These are phyloP conservation scores for Trypanosoma scelopori DNA, from an alignment of 208 protist species.

Conservation along the genomic window DNA sequence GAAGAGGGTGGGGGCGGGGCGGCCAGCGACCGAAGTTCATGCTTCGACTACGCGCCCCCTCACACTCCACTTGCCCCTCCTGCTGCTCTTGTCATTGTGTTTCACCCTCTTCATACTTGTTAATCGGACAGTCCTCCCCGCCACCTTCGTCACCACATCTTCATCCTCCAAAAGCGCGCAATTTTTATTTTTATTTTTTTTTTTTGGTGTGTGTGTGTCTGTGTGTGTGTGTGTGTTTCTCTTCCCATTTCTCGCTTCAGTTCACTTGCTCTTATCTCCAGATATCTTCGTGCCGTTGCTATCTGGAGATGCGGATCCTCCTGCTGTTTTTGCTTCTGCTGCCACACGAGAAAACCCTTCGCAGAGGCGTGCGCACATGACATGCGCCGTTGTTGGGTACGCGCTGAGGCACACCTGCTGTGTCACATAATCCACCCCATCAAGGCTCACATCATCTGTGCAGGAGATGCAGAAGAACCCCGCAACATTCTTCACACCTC, in stretches of 20 bases:
- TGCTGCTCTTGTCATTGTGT: background rate
- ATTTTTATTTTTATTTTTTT: too few relatives aligned
- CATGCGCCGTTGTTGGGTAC: slow-evolving; percentile 76
- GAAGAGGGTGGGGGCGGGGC: background rate
- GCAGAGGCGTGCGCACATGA: slow-evolving; percentile 75
- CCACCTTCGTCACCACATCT: background rate
- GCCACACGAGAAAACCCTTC: slow-evolving; percentile 54
- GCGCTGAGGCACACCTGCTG: slow-evolving; percentile 66
- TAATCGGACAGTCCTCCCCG: background rate
- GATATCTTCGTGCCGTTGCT: background rate
- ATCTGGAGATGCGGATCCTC: too few relatives aligned
- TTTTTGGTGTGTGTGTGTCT: too few relatives aligned
- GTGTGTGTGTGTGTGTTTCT: background rate
- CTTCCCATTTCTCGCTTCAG: background rate
- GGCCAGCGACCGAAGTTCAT: background rate
- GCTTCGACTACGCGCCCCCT: background rate
- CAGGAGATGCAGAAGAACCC: slow-evolving; percentile 85
- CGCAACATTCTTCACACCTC: slow-evolving; percentile 76
- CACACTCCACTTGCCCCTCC: background rate
- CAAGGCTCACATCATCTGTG: slow-evolving; percentile 74
- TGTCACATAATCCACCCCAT: slow-evolving; percentile 82
- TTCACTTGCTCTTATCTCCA: slow-evolving; percentile 1
- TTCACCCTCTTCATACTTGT: background rate
- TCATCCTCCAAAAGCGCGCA: too few relatives aligned
- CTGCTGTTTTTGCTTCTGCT: background rate